Conservation (phyloP, 805 yeast species). For the Vanderwaltozyma tropicalis region DNA sequence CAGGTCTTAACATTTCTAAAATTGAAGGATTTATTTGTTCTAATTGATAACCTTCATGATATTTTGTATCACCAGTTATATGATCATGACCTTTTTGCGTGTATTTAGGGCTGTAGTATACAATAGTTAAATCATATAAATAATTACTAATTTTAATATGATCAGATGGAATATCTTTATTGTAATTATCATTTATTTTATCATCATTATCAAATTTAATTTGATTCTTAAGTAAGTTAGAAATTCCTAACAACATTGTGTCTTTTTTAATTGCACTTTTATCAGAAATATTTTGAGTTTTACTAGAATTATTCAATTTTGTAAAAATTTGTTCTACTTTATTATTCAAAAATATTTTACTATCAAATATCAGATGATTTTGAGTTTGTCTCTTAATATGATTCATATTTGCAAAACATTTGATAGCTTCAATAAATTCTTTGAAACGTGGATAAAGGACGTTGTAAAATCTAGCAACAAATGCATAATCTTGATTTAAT, state of each 20-base stretch:
- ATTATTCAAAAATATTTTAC: constrained; percentile 39
- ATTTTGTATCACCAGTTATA: constrained; percentile 9
- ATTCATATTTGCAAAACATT: constrained; percentile 22
- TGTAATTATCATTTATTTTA: not conserved
- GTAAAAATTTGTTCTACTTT: constrained; percentile 7
- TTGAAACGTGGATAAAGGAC: constrained; percentile 72
- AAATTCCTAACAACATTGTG: not conserved
- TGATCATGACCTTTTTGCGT: constrained; percentile 17
- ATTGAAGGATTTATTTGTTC: constrained; percentile 27
- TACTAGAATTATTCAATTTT: not conserved
- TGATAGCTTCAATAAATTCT: constrained; percentile 41
- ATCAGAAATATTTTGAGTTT: not conserved
- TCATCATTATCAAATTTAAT: not conserved
- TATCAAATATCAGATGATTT: constrained; percentile 36
- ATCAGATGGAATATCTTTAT: not conserved
- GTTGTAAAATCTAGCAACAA: constrained; percentile 48
- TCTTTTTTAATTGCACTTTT: not conserved
- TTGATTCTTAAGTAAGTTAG: not conserved
- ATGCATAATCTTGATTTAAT: constrained; percentile 42
- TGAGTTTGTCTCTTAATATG: constrained; percentile 24
- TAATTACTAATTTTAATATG: constrained; percentile 7
- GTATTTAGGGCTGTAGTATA: constrained; percentile 29
- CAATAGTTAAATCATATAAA: constrained; percentile 29
- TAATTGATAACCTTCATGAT: constrained; percentile 19
- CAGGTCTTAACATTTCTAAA: constrained; percentile 17